These are phyloP conservation scores for Incumbomyces delicatus DNA, from an alignment of 2,329 filamentous ascomycete species.

Conservation along the genomic window DNA sequence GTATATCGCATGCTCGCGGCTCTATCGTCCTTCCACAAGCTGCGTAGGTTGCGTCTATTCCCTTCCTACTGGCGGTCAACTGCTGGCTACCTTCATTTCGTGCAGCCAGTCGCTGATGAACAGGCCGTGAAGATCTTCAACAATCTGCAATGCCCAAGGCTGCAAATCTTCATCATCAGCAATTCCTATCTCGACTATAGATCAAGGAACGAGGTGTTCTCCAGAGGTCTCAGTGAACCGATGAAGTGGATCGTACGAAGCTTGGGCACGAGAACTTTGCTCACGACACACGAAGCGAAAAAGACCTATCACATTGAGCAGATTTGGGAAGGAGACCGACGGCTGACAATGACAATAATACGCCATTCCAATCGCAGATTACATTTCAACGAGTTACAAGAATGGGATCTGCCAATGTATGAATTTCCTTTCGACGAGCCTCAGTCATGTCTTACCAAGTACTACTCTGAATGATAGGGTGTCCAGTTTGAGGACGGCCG, in stretches of 20 bases:
- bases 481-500: not conserved
- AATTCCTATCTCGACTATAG: constrained; percentile 3
- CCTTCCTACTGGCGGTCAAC: constrained; percentile 16
- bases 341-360: constrained; percentile 10
- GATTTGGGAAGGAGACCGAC: constrained; percentile 18
- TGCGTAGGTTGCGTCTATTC: constrained; percentile 18
- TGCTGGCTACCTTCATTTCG: not conserved
- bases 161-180: constrained; percentile 16
- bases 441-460: not conserved
- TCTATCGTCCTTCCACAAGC: constrained; percentile 15
- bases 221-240: constrained; percentile 10
- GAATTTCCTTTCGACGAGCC: constrained; percentile 7
- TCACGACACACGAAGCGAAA: constrained; percentile 16
- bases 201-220: not conserved
- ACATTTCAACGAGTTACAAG: constrained; percentile 4
- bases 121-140: constrained; percentile 20
- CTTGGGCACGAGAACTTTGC: constrained; percentile 15
- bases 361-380: not conserved
- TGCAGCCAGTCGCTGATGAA: constrained; percentile 12
- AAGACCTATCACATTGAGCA: constrained; percentile 19
- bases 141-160: constrained; percentile 11
- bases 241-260: constrained; percentile 18
- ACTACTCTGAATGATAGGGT: not conserved
- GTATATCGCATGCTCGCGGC: constrained; percentile 18
- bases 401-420: constrained; percentile 4